Percentiles rank a stretch among this genome's conserved stretches.
Evolutionary conservation across 768 basidiomycete species (phyloP).

Genomic region (Pisolithus marmoratus): DNA sequence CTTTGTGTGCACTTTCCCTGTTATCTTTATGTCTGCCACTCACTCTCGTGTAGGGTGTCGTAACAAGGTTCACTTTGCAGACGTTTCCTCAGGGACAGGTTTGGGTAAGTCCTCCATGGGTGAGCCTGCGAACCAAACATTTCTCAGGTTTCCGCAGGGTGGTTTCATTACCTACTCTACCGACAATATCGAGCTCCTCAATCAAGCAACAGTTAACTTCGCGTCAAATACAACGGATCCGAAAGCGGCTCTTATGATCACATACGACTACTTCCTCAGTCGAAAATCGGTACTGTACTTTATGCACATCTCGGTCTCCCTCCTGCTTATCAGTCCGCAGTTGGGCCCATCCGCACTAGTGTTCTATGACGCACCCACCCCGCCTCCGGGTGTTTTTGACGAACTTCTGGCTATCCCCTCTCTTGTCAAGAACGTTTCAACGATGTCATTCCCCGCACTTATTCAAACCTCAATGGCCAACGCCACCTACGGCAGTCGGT

Average conservation of each 20-base stretch:
- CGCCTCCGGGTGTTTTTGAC: conserved; percentile 16
- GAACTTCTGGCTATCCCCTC: conserved; percentile 19
- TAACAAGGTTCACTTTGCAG: conserved; percentile 49
- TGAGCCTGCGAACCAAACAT: not conserved
- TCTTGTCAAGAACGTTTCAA: conserved; percentile 3
- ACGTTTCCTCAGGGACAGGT: conserved; percentile 50
- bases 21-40: conserved; percentile 30
- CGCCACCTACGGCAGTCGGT: conserved; percentile 2
- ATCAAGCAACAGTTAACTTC: too few relatives aligned
- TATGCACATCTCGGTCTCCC: too few relatives aligned
- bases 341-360: conserved; percentile 26
- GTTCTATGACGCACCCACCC: conserved; percentile 46
- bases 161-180: conserved; percentile 4
- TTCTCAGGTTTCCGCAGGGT: not conserved
- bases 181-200: too few relatives aligned
- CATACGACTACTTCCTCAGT: too few relatives aligned
- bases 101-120: conserved; percentile 40
- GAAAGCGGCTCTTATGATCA: too few relatives aligned
- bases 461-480: conserved; percentile 2
- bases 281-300: too few relatives aligned
- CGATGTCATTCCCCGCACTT: conserved; percentile 12
- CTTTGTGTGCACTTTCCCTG: conserved; percentile 28
- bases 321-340: not conserved
- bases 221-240: too few relatives aligned
- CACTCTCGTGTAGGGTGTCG: conserved; percentile 37